phyloP scores from a whole-genome alignment of 1,284 basidiomycete species.

The Cutaneotrichosporon sp. region DNA sequence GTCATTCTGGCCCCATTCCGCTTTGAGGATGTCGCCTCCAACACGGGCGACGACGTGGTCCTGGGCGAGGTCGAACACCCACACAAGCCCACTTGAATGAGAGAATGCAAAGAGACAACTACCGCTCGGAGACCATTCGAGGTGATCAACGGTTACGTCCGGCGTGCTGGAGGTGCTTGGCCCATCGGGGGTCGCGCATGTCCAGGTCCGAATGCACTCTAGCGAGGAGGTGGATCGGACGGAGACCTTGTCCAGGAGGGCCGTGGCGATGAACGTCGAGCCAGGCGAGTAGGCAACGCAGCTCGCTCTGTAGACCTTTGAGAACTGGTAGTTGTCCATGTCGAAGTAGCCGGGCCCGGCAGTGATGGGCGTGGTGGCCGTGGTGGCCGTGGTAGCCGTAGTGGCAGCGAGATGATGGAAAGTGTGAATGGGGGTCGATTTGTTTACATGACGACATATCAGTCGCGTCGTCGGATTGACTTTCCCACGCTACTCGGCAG shows the following conservation, averaged over 20 bases:
- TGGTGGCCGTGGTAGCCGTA: too few species aligned
- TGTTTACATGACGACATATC: conserved; percentile 1
- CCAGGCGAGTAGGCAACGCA: conserved; percentile 47
- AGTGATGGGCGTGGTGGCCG: too few species aligned
- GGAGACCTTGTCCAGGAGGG: conserved; percentile 37
- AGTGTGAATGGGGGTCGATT: neutral
- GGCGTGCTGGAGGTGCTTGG: conserved; percentile 10
- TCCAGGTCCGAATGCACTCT: conserved; percentile 45
- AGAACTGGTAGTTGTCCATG: conserved; percentile 50
- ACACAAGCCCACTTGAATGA: conserved; percentile 61
- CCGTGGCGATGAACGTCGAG: conserved; percentile 50
- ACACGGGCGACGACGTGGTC: conserved; percentile 67
- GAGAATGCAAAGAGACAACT: conserved; percentile 76
- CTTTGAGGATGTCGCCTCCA: conserved; percentile 70
- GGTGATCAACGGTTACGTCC: conserved; percentile 62
- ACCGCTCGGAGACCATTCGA: conserved; percentile 79
- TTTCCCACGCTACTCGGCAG: neutral
- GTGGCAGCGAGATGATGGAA: too few species aligned
- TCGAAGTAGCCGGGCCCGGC: neutral
- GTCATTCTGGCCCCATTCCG: conserved; percentile 79
- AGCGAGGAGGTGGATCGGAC: conserved; percentile 48
- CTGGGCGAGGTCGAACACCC: conserved; percentile 58
- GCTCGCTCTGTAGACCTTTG: conserved; percentile 32
- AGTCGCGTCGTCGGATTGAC: neutral
- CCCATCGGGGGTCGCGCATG: conserved; percentile 20